A percentile compares a stretch with the other conserved stretches of the same genome.
These are phyloP conservation scores for Peronospora farinosa DNA, from an alignment of 352 stramenopile species.

Conservation along the genomic window DNA sequence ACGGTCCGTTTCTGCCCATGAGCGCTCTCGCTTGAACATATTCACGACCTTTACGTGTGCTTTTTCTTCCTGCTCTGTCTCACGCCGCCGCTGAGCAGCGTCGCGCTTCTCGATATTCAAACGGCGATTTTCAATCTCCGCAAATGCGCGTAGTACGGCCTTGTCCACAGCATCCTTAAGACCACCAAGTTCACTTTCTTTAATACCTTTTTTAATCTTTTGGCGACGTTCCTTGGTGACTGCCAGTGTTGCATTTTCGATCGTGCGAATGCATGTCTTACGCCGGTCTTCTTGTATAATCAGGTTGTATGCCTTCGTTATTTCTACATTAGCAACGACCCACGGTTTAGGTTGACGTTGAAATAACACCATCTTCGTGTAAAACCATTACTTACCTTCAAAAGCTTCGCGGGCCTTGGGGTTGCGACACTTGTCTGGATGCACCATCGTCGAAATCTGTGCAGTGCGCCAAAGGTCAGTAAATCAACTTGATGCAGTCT, in stretches of 20 bases:
- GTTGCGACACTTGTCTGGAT: slow-evolving; percentile 79
- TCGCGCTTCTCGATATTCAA: slow-evolving; percentile 73
- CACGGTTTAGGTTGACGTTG: neutral
- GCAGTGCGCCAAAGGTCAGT: neutral
- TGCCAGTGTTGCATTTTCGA: slow-evolving; percentile 60
- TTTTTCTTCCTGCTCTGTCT: slow-evolving; percentile 70
- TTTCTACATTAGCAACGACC: slow-evolving; percentile 35
- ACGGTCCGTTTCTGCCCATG: slow-evolving; percentile 71
- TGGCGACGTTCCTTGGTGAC: slow-evolving; percentile 66
- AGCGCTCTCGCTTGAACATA: slow-evolving; percentile 68
- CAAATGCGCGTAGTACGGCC: slow-evolving; percentile 75
- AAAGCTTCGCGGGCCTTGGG: slow-evolving; percentile 76
- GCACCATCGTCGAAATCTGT: slow-evolving; percentile 82
- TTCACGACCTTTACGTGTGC: slow-evolving; percentile 58
- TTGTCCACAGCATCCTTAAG: slow-evolving; percentile 63
- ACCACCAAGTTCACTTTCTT: slow-evolving; percentile 60
- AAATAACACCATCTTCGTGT: neutral
- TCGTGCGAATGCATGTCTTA: slow-evolving; percentile 75
- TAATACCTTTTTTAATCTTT: slow-evolving; percentile 81
- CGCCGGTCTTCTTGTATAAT: slow-evolving; percentile 79
- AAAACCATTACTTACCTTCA: slow-evolving; percentile 48
- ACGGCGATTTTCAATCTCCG: slow-evolving; percentile 73
- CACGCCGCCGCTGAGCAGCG: slow-evolving; percentile 52
- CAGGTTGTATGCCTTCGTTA: slow-evolving; percentile 83
- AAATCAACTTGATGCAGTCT: neutral